Conservation (phyloP, 1,139 yeast genomes). For the Kluyveromyces sp. region DNA sequence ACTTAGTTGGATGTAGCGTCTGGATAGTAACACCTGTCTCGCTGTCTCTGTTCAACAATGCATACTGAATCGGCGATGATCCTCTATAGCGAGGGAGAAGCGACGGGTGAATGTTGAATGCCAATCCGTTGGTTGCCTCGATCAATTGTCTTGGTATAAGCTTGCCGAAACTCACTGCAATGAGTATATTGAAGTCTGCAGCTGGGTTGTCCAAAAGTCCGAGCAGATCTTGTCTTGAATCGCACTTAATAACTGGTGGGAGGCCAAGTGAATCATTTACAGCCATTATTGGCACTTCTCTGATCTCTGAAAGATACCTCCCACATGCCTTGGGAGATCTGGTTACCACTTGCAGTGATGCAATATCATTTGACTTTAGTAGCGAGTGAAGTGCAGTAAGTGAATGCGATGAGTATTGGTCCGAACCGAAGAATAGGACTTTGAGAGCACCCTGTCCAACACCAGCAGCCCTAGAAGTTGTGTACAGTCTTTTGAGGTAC, state of each 20-base stretch:
- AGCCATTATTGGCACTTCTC: slow-evolving; percentile 50
- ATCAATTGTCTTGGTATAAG: slow-evolving; percentile 63
- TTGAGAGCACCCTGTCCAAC: slow-evolving; percentile 17
- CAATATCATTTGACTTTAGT: slow-evolving; percentile 30
- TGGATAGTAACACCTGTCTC: slow-evolving; percentile 83
- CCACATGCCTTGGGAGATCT: slow-evolving; percentile 68
- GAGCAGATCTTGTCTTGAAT: slow-evolving; percentile 46
- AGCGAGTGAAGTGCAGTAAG: slow-evolving; percentile 40
- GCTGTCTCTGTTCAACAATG: slow-evolving; percentile 56
- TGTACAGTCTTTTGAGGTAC: not conserved
- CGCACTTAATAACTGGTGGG: slow-evolving; percentile 47
- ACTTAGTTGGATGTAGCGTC: slow-evolving; percentile 77
- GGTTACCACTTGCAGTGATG: slow-evolving; percentile 53
- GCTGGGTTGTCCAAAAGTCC: slow-evolving; percentile 20
- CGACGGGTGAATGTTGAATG: slow-evolving; percentile 90
- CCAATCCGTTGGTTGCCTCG: slow-evolving; percentile 37
- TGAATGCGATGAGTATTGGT: slow-evolving; percentile 59
- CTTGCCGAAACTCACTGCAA: slow-evolving; percentile 87
- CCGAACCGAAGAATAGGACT: slow-evolving; percentile 78
- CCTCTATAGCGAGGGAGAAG: slow-evolving; percentile 78
- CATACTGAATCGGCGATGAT: slow-evolving; percentile 81
- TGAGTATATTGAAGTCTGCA: slow-evolving; percentile 47
- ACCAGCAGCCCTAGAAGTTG: not conserved
- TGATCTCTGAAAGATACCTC: slow-evolving; percentile 41
- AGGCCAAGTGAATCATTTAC: slow-evolving; percentile 34